Evolutionary conservation across 2,329 filamentous ascomycete species (phyloP), one percentile per base, ranked within the genome.

Genomic region (Blumeria graminis): DNA sequence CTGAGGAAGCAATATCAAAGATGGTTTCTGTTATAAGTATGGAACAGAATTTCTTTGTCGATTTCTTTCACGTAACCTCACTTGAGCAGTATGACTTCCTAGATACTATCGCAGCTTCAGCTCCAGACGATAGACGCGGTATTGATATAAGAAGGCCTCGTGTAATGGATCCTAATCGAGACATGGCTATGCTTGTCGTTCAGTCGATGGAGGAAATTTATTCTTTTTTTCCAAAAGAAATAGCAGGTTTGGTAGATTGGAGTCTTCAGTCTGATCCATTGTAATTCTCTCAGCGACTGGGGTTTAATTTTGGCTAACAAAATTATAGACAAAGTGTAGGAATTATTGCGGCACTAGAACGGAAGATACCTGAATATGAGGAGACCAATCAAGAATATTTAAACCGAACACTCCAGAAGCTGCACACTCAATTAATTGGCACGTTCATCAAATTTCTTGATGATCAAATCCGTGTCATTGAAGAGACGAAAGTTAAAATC

Each of bases 401-500:
- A 28, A 82, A 87, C 55, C 82, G 79, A 55, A 74, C 84, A 1
- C 71, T 96, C 2, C 84, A 92, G 63, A 88, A 86, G 65, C 72
- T 94, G 9, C 86, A 92, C 62, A 76, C 80, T 57, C 78, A 77
- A 45, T 73, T 96, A 16, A 79, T 84, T 61, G 76, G 77, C 1
- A 77, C 86, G 2, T 95, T 94, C 71, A 81, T 76, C 59, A 87
- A 86, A 60, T 95, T 96, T 63, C 80, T 96, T 8, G 90, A 96
- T 62, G 87, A 94, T 61, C 92, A 98, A 67, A 84, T 96, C 58
- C 85, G 86, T 32, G 89, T 88, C 5, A 94, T 96, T 60, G 92
- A 96, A 69, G 92, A 96, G 59, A 96, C 89, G 41, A 96, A 96
- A 70, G 90, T 98, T 68, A 95, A 95, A 73, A 88, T 95, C 70